phyloP scores from a whole-genome alignment of 441 rosid species.

The Gossypium aridum region DNA sequence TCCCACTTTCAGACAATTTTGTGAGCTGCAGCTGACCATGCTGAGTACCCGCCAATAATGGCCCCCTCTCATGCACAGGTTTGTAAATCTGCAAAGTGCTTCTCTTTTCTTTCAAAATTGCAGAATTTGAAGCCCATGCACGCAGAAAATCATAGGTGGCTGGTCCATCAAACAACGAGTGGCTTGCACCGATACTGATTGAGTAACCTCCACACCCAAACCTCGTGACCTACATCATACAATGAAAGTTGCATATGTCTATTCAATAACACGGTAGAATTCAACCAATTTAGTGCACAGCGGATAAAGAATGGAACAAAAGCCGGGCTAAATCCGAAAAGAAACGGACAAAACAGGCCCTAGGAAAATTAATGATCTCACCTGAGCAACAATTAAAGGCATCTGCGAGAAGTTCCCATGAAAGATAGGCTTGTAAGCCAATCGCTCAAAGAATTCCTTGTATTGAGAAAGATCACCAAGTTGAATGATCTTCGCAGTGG shows the following conservation, averaged over 20 bases:
- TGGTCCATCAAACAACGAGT: slow-evolving; percentile 65
- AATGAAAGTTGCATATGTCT: neutral
- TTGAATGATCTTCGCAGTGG: slow-evolving; percentile 37
- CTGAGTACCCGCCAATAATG: slow-evolving; percentile 10
- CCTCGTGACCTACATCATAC: slow-evolving; percentile 42
- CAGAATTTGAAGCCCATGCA: slow-evolving; percentile 52
- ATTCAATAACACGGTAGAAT: no score
- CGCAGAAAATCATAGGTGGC: slow-evolving; percentile 44
- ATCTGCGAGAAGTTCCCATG: slow-evolving; percentile 37
- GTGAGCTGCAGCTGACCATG: neutral
- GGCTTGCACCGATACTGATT: slow-evolving; percentile 59
- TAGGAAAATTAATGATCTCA: slow-evolving; percentile 12
- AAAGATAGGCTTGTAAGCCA: slow-evolving; percentile 45
- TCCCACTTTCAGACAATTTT: neutral
- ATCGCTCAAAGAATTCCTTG: slow-evolving; percentile 42
- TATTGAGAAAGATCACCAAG: slow-evolving; percentile 61
- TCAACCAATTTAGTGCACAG: no score
- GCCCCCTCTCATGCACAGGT: slow-evolving; percentile 58
- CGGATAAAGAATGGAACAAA: no score
- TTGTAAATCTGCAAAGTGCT: slow-evolving; percentile 15
- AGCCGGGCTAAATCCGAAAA: no score
- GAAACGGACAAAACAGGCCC: no score
- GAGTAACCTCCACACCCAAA: slow-evolving; percentile 72
- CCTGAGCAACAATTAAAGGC: slow-evolving; percentile 78
- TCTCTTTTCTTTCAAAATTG: slow-evolving; percentile 20